Evolutionary conservation across 2,329 filamentous ascomycete species (phyloP).

Genomic region (Hymenoscyphus infarciens): DNA sequence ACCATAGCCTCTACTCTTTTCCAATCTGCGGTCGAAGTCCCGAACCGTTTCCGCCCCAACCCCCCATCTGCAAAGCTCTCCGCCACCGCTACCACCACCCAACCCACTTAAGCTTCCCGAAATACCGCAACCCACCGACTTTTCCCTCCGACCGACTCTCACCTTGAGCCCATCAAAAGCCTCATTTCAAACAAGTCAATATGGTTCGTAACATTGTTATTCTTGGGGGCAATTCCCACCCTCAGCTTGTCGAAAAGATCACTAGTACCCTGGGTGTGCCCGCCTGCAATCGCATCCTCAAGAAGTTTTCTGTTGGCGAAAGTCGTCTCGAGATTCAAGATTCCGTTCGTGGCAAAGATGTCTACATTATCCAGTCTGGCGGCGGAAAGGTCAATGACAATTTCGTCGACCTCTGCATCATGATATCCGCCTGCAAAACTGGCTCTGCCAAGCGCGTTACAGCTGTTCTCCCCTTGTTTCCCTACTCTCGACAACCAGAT

Average conservation of each 20-base stretch:
- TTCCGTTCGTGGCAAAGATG: conserved; percentile 95
- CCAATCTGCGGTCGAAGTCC: neutral
- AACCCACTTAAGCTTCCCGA: conserved; percentile 20
- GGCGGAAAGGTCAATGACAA: conserved; percentile 93
- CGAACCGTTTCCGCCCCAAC: neutral
- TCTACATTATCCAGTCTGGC: conserved; percentile 95
- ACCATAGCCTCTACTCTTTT: conserved; percentile 7
- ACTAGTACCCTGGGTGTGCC: conserved; percentile 86
- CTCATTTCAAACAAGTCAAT: conserved; percentile 14
- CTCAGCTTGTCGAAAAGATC: conserved; percentile 78
- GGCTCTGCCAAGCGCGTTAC: conserved; percentile 91
- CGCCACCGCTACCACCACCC: conserved; percentile 9
- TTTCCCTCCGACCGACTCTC: conserved; percentile 8
- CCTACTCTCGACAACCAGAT: conserved; percentile 94
- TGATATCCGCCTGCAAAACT: conserved; percentile 95
- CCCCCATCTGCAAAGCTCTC: neutral
- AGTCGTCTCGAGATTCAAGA: conserved; percentile 94
- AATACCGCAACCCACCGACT: conserved; percentile 25
- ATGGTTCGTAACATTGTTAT: conserved; percentile 97
- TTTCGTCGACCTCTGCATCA: conserved; percentile 94
- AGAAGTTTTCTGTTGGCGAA: conserved; percentile 93
- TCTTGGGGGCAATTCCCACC: conserved; percentile 90
- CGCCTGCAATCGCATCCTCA: conserved; percentile 76
- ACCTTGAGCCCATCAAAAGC: conserved; percentile 9
- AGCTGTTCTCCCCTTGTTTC: conserved; percentile 90